Base-by-base conservation (phyloP, 2,329 filamentous ascomycete genomes). In the Colletotrichum echinochloae region DNA sequence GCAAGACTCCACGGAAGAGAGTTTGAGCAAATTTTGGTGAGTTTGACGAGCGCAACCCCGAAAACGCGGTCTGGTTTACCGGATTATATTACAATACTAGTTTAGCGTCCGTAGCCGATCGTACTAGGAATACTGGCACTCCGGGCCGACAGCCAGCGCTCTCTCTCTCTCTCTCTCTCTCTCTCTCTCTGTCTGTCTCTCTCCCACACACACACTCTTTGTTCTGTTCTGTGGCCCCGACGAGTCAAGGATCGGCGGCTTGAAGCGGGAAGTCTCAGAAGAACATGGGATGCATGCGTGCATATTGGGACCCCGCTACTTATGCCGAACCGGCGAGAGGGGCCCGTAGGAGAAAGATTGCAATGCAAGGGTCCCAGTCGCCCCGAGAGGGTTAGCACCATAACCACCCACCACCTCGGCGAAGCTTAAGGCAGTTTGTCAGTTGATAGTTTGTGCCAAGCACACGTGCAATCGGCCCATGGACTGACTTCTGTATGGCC, bases 71-170 rank as follows among this genome's bases (percentile, higher is more conserved):
- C 20, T 52, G 57, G 28, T 62, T 54, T 35, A 52, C 67, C 64
- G 68, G 57, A 30, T 63, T 63, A 71, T 71, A 68, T 67, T 57
- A 68, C 67, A 33, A 59, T 37, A 55, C 52, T 59, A 68, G 59
- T 59, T 67, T 71, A 71, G 68, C 68, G 68, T n/a, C 64, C 68
- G 68, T 18, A 52, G 66, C 44, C 64, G 68, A 23, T 46, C 8
- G 57, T 44, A 37, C n/a, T 16, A 46, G 2, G 9, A 33, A 8
- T 3, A 44, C 30, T 37, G 63, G 41, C 9, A n/a, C 61, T 66
- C 63, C 60, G 67, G 67, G 49, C 54, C 62, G 56, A 70, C 60
- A 28, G 30, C 35, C 57, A 67, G 63, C 56, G 66, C 60, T 60
- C 66, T 37, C 52, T 39, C 37, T 23, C 44, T n/a, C n/a, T n/a